phyloP scores from a whole-genome alignment of 1,284 basidiomycete genomes.

The Malassezia sp. region DNA sequence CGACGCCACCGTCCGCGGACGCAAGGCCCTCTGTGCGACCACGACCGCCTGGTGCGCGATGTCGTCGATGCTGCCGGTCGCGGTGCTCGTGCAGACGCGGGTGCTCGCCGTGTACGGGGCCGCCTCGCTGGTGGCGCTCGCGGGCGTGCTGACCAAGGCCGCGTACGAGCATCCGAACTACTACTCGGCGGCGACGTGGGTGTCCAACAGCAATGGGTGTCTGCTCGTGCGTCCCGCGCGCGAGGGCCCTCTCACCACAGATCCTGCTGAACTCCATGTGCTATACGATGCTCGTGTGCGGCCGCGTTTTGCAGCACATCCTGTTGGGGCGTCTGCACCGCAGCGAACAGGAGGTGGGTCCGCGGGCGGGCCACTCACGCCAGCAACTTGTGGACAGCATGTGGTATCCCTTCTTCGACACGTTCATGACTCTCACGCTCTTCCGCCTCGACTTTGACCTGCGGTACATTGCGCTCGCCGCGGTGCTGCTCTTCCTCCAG shows the following conservation, averaged over 20 bases:
- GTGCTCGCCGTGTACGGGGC: slow-evolving; percentile 27
- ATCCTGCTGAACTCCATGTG: slow-evolving; percentile 85
- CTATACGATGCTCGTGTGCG: slow-evolving; percentile 63
- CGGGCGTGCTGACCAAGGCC: slow-evolving; percentile 53
- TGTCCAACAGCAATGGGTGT: slow-evolving; percentile 72
- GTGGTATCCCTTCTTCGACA: neutral
- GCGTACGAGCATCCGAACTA: slow-evolving; percentile 78
- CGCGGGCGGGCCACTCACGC: no score
- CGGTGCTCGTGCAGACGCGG: slow-evolving; percentile 1
- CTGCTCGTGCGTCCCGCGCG: slow-evolving; percentile 19
- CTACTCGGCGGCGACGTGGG: slow-evolving; percentile 78
- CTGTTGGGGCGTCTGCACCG: slow-evolving; percentile 84
- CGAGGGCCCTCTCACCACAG: slow-evolving; percentile 54
- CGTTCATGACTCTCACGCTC: neutral
- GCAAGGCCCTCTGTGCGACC: no score
- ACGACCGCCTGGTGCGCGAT: no score
- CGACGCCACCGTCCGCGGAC: no score
- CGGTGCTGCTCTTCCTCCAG: slow-evolving; percentile 81
- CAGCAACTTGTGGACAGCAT: neutral
- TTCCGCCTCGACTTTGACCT: neutral
- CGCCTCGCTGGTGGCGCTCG: slow-evolving; percentile 22
- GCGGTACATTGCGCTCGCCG: slow-evolving; percentile 57
- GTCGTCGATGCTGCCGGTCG: no score
- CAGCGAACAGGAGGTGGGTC: slow-evolving; percentile 75
- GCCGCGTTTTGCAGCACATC: slow-evolving; percentile 66